Conservation (phyloP, 495 filamentous ascomycete genomes). For the Aspergillus diversus region DNA sequence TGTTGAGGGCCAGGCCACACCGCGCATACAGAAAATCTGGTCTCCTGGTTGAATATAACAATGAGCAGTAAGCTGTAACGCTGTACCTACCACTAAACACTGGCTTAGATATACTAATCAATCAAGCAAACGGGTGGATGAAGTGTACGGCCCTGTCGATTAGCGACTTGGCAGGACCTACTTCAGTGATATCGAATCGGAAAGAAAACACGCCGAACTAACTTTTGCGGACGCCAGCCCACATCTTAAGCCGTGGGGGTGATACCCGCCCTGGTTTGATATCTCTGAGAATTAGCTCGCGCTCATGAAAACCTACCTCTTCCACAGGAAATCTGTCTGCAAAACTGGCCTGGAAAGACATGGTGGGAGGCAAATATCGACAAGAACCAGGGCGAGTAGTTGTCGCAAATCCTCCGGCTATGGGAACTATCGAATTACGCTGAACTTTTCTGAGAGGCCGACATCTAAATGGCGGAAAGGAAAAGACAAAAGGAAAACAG, state of each 20-base stretch:
- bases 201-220: neutral
- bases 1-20: no score
- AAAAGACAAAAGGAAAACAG: slow-evolving; percentile 5
- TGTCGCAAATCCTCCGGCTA: neutral
- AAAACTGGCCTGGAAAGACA: neutral
- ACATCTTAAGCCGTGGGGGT: neutral
- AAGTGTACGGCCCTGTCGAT: slow-evolving; percentile 4
- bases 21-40: no score
- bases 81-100: no score
- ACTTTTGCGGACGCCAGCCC: neutral
- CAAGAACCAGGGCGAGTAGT: neutral
- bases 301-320: slow-evolving; percentile 13
- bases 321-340: neutral
- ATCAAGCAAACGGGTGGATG: neutral
- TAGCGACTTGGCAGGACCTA: slow-evolving; percentile 6
- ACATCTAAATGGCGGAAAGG: slow-evolving; percentile 9
- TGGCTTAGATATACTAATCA: neutral
- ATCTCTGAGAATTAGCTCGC: slow-evolving; percentile 7
- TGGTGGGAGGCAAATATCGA: neutral
- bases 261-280: neutral
- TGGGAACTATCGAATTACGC: slow-evolving; percentile 11
- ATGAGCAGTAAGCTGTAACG: no score
- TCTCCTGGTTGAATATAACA: no score
- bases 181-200: neutral
- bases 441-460: slow-evolving; percentile 11